Percentiles rank a stretch among this genome's conserved stretches.
phyloP scores from a whole-genome alignment of 2,329 filamentous ascomycete species.

The Fusarium domesticum region DNA sequence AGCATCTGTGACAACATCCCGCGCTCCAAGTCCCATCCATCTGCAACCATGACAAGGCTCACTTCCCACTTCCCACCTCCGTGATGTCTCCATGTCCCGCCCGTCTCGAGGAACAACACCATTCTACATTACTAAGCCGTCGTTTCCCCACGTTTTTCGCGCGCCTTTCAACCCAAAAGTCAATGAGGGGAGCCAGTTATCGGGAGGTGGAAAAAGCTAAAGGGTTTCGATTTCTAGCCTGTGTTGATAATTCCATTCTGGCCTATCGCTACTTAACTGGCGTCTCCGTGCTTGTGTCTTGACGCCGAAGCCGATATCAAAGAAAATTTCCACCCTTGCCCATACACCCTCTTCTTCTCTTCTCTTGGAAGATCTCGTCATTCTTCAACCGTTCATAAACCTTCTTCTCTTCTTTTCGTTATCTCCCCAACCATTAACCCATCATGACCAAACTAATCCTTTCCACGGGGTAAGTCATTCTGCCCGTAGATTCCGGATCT shows the following conservation, averaged over 20 bases:
- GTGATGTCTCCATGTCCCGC: background rate
- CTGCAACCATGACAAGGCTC: background rate
- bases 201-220: background rate
- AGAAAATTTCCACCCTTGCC: background rate
- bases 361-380: constrained; percentile 4
- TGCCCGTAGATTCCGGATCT: constrained; percentile 11
- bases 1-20: background rate
- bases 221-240: background rate
- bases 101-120: background rate
- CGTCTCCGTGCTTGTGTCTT: background rate
- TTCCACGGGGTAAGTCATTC: constrained; percentile 70
- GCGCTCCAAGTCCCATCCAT: background rate
- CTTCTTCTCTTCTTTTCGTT: constrained; percentile 2
- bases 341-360: background rate
- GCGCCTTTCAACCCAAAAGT: background rate
- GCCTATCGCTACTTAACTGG: no score
- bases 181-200: background rate
- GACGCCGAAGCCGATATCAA: background rate
- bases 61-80: background rate
- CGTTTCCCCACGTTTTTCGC: background rate
- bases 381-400: no score
- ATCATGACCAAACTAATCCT: constrained; percentile 75
- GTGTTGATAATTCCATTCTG: background rate
- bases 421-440: no score
- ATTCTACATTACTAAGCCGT: background rate